Evolutionary conservation across 805 yeast species (phyloP).

Genomic region (Yarrowia bubula): DNA sequence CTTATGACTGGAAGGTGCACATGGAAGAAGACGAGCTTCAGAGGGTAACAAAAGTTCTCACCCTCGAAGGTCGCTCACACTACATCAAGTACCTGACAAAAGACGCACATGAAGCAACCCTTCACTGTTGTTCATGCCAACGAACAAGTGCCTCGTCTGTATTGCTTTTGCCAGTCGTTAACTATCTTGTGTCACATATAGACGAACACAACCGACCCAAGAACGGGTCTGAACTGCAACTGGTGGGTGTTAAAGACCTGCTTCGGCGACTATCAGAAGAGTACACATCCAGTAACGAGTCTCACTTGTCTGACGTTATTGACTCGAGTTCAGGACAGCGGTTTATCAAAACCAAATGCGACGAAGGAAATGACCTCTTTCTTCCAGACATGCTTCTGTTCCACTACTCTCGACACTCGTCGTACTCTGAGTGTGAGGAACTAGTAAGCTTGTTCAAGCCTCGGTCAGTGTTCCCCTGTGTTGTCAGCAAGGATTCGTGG

Average conservation of each 20-base stretch:
- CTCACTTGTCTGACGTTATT: neutral
- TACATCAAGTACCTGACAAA: neutral
- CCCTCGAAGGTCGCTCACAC: slow-evolving; percentile 1
- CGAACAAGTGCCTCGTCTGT: neutral
- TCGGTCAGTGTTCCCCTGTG: slow-evolving; percentile 15
- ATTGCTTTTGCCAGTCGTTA: neutral
- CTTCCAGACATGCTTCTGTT: slow-evolving; percentile 19
- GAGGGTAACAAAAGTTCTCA: neutral
- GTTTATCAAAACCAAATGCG: neutral
- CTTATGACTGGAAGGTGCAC: slow-evolving; percentile 21
- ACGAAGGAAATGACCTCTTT: neutral
- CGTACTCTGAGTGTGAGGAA: neutral
- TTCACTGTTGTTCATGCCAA: slow-evolving; percentile 13
- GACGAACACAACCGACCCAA: slow-evolving; percentile 17
- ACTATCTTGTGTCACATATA: neutral
- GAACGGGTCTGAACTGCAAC: neutral
- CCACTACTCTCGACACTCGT: slow-evolving; percentile 21
- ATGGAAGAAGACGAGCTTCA: slow-evolving; percentile 16
- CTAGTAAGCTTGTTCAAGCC: neutral
- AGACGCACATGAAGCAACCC: neutral
- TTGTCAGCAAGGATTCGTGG: slow-evolving; percentile 8
- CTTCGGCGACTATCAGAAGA: neutral
- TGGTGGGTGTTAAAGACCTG: neutral
- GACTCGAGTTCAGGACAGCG: neutral
- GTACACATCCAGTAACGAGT: neutral